Percentiles rank a stretch among this genome's conserved stretches.
Evolutionary conservation across 352 stramenopile species (phyloP).

Genomic region (Salisapilia sapeloensis): DNA sequence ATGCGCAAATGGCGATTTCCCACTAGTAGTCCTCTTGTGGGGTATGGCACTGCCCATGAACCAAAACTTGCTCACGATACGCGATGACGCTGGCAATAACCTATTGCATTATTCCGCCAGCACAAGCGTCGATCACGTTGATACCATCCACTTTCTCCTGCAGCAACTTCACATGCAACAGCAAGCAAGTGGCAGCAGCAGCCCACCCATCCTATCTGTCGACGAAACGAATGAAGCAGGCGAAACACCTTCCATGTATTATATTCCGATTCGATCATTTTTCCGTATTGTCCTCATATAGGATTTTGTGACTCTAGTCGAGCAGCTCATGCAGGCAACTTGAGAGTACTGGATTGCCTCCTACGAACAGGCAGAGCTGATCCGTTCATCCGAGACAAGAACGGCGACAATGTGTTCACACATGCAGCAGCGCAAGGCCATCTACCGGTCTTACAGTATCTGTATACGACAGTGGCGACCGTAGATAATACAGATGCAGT

Average conservation of each 20-base stretch:
- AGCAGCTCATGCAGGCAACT: conserved; percentile 47
- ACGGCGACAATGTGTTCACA: conserved; percentile 47
- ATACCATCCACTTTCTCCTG: conserved; percentile 68
- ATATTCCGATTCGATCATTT: conserved; percentile 1
- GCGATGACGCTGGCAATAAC: conserved; percentile 28
- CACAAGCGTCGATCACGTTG: conserved; percentile 16
- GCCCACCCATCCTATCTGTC: conserved; percentile 18
- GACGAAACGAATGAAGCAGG: conserved; percentile 31
- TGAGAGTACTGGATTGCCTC: conserved; percentile 38
- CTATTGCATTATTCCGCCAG: conserved; percentile 49
- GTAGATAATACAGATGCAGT: background rate
- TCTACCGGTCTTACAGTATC: conserved; percentile 56
- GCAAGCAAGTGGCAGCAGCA: conserved; percentile 7
- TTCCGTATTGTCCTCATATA: too few species aligned
- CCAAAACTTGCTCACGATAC: conserved; percentile 24
- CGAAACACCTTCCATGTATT: conserved; percentile 64
- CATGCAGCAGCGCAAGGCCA: conserved; percentile 54
- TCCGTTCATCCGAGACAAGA: conserved; percentile 24
- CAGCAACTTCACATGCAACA: too few species aligned
- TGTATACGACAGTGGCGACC: conserved; percentile 9
- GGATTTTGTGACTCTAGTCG: too few species aligned
- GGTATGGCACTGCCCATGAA: conserved; percentile 55
- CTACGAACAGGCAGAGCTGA: conserved; percentile 29
- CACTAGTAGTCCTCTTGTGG: conserved; percentile 71
- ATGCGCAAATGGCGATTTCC: conserved; percentile 65